phyloP scores from a whole-genome alignment of 208 protist genomes.

The Acanthamoeba healyi region DNA sequence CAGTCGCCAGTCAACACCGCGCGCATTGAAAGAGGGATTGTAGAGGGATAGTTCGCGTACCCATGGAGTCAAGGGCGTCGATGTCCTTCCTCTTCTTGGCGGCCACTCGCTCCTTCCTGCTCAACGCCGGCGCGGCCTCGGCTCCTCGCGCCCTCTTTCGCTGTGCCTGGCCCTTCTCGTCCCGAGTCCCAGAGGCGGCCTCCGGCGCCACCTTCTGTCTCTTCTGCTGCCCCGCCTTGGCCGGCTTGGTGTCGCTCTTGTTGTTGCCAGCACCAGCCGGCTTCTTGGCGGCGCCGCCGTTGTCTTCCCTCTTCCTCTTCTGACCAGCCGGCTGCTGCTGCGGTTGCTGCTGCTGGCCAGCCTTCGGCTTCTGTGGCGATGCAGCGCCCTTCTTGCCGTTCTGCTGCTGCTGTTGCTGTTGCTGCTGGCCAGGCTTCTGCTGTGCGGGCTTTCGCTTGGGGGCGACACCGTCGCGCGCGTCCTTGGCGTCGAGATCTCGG shows the following conservation, averaged over 20 bases:
- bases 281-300: background rate
- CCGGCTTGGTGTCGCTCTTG: background rate
- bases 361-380: background rate
- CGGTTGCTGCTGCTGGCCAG: no score
- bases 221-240: conserved; percentile 13
- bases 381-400: background rate
- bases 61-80: background rate
- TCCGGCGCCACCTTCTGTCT: background rate
- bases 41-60: background rate
- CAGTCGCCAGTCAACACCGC: no score
- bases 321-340: background rate
- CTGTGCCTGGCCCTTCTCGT: background rate
- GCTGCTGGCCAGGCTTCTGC: no score
- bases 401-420: background rate
- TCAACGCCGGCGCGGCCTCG: background rate
- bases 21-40: background rate
- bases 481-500: background rate
- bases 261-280: background rate
- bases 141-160: conserved; percentile 8
- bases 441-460: background rate
- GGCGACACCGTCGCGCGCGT: background rate
- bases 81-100: conserved; percentile 46
- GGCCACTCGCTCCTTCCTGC: background rate
- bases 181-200: no score
- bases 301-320: conserved; percentile 37